Base-by-base conservation (phyloP, 1,284 basidiomycete genomes). In the Fomitopsis palustris region DNA sequence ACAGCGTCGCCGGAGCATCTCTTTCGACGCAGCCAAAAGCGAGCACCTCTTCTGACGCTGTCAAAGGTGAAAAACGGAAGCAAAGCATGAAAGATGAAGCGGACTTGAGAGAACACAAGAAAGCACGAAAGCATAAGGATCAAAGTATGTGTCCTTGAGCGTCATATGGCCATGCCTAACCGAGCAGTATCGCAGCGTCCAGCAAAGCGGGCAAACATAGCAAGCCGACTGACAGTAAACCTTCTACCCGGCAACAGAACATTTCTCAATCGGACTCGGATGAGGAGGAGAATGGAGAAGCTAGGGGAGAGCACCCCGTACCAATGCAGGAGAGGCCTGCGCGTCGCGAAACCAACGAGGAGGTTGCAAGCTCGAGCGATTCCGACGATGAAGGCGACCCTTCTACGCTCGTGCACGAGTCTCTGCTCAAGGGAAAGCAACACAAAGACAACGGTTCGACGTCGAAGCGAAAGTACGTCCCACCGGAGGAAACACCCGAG, bases 401-500 rank as follows among this genome's bases (percentile, higher is more conserved):
- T 0, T 71, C 74, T 3, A 72, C 70, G 21, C 75, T 81, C 3
- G 76, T 82, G 27, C 85, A 83, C 42, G 81, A 81, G 61, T 74
- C 75, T 7, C 56, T 82, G 21, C 58, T 61, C 39, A 62, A 59
- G 53, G 55, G 49, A 19, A 16, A 9, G 62, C 54, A 35, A 65
- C 52, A 21, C 49, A 38, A 60, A 66, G 58, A 42, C 61, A 69
- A 52, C 47, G 37, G 54, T 14, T 61, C 51, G 29, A 62, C 53
- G 33, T 62, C 42, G 59, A 78, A 77, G 59, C 54, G 52, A 12
- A 80, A 76, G 61, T 82, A 80, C 65, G 77, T 80, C 0, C 91
- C 90, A 0, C 65, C 74, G 25, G 85, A 83, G 55, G 93, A 96
- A 73, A 88, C 88, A 0, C 68, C 80, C 10, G 85, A 84, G 57